phyloP scores from a whole-genome alignment of 2,329 filamentous ascomycete species.

The Emergomyces pasteurianus region DNA sequence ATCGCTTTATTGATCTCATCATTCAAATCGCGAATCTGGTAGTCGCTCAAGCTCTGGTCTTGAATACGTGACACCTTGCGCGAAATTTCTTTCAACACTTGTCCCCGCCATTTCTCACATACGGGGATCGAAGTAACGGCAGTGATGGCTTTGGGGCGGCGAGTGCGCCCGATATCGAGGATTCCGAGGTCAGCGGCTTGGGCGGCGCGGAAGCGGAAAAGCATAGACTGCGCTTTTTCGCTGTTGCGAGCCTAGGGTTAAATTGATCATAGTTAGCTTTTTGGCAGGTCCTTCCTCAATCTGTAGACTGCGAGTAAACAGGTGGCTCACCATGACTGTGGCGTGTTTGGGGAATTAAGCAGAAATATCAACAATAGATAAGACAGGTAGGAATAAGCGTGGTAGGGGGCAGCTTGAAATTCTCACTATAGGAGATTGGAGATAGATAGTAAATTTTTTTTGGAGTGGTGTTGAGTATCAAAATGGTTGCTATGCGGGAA shows the following conservation, averaged over 20 bases:
- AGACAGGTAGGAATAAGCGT: not conserved
- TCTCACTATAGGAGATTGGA: not conserved
- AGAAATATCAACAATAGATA: not conserved
- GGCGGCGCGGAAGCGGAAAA: slow-evolving; percentile 97
- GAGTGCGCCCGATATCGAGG: slow-evolving; percentile 80
- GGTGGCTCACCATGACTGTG: slow-evolving; percentile 5
- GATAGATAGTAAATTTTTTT: not conserved
- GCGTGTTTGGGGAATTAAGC: not conserved
- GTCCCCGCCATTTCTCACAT: slow-evolving; percentile 96
- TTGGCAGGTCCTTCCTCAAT: not conserved
- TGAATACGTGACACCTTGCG: slow-evolving; percentile 96
- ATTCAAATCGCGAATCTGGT: slow-evolving; percentile 93
- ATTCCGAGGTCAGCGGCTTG: slow-evolving; percentile 94
- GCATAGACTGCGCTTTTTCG: slow-evolving; percentile 99
- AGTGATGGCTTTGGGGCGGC: slow-evolving; percentile 83
- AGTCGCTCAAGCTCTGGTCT: slow-evolving; percentile 81
- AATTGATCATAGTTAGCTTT: not conserved
- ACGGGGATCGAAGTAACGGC: slow-evolving; percentile 69
- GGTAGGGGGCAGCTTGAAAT: not conserved
- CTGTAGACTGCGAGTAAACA: not conserved
- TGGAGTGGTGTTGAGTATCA: not conserved
- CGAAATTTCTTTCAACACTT: slow-evolving; percentile 92
- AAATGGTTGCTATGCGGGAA: not conserved
- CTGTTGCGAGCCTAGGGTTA: slow-evolving; percentile 71
- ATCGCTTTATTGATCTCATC: slow-evolving; percentile 99